phyloP scores from a whole-genome alignment of 2,329 filamentous ascomycete genomes.

The Pseudocercospora cruenta region DNA sequence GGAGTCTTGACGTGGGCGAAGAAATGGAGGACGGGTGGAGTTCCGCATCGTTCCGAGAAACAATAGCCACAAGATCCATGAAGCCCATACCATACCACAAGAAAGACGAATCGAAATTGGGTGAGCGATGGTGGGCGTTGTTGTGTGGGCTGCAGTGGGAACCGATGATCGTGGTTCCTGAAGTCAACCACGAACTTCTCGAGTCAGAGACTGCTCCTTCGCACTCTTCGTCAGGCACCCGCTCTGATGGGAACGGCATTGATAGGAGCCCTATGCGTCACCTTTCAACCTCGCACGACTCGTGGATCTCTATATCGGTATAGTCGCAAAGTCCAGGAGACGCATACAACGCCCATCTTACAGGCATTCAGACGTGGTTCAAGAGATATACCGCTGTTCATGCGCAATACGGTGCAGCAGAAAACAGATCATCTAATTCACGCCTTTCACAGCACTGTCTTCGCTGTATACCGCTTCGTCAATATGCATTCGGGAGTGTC shows the following conservation, averaged over 20 bases:
- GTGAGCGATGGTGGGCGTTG: not conserved
- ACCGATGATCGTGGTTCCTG: not conserved
- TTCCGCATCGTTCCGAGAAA: no score
- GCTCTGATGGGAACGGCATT: conserved; percentile 1
- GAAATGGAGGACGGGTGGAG: no score
- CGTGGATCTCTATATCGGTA: not conserved
- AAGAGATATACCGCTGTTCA: not conserved
- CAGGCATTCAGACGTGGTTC: not conserved
- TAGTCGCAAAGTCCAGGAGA: not conserved
- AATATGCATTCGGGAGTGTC: not conserved
- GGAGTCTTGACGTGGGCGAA: not conserved
- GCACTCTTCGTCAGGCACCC: conserved; percentile 12
- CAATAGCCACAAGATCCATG: no score
- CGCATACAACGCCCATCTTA: not conserved
- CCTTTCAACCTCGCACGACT: not conserved
- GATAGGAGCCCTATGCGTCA: not conserved
- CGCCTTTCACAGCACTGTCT: not conserved
- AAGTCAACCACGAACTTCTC: not conserved
- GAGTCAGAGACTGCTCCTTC: conserved; percentile 16
- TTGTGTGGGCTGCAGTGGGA: conserved; percentile 3
- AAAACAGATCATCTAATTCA: not conserved
- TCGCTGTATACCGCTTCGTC: not conserved
- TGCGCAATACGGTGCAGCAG: not conserved
- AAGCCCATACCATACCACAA: not conserved
- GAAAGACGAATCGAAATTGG: not conserved